Evolutionary conservation across 23 red algal species (phyloP), one percentile per base, ranked within the genome.

Genomic region (Cyanidiococcus yangmingshanensis): DNA sequence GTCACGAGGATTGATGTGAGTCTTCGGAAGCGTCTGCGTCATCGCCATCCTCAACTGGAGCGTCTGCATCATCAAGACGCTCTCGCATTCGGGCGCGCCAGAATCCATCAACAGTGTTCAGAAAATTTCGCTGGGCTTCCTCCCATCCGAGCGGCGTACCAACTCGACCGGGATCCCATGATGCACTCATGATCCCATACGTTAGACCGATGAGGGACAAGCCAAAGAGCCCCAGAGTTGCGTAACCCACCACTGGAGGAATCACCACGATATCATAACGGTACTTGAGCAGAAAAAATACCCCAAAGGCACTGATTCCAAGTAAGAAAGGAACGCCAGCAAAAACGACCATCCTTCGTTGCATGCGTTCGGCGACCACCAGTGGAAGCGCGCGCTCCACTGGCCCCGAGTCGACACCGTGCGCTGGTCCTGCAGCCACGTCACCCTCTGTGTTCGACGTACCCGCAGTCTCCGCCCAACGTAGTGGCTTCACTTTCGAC

Each of bases 121-220:
- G 38, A 0, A 87, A 58, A 59, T 92, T 92, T 58, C 40, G 57
- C 27, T 26, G 58, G 26, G 41, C 58, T 38, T 92, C 83, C 32
- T 37, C 71, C 80, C 80, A 87, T n/a, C 89, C 89, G 18, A 74
- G 74, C 27, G 76, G 77, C 36, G 74, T 75, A 33, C 89, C 89
- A 7, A 81, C 83, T 24, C 57, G 40, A 39, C 86, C 83, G 38
- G 79, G 77, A 37, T 92, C 89, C 89, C 89, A 92, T 33, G 78
- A 83, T 21, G 80, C 81, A 16, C 76, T 82, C 50, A 92, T 87
- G 58, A 92, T 92, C 2, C 89, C 89, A 77, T 92, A 92, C 0
- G 89, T 87, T 58, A 92, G 68, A 0, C 89, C 89, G 2, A 84
- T 1, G 16, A 86, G 84, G n/a, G 83, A 83, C 12, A 87, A 26